A percentile compares a stretch with the other conserved stretches of the same genome.
phyloP scores from a whole-genome alignment of 2,329 filamentous ascomycete species.

The Kalmusia sp. region DNA sequence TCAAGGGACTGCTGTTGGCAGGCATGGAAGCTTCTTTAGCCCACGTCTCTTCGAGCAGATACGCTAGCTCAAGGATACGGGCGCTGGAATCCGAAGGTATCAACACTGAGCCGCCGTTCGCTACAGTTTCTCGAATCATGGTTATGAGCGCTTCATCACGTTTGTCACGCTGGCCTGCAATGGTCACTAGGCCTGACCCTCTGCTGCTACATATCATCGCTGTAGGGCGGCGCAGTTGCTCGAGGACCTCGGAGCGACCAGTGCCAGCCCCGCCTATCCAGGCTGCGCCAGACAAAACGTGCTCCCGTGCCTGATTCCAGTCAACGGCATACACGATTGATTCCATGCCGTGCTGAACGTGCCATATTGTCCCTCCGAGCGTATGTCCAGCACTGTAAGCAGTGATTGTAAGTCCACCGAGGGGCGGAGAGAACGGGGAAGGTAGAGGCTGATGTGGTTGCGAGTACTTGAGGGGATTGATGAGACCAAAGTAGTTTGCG shows the following conservation, averaged over 20 bases:
- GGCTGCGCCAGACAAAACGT: constrained; percentile 89
- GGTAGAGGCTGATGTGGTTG: constrained; percentile 91
- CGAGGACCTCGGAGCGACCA: constrained; percentile 87
- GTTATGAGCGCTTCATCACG: constrained; percentile 86
- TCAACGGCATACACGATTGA: constrained; percentile 97
- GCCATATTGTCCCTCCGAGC: constrained; percentile 97
- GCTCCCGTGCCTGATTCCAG: constrained; percentile 97
- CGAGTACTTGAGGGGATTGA: constrained; percentile 94
- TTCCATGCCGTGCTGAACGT: constrained; percentile 94
- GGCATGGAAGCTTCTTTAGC: constrained; percentile 42
- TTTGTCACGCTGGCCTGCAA: constrained; percentile 76
- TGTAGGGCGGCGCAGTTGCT: constrained; percentile 90
- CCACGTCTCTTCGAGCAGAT: constrained; percentile 93
- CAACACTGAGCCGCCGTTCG: constrained; percentile 85
- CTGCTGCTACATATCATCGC: constrained; percentile 91
- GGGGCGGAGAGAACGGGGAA: constrained; percentile 84
- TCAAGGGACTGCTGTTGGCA: constrained; percentile 54
- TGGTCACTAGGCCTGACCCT: constrained; percentile 74
- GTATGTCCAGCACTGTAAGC: constrained; percentile 97
- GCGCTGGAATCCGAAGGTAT: constrained; percentile 96
- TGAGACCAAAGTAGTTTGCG: constrained; percentile 85
- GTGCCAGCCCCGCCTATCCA: constrained; percentile 86
- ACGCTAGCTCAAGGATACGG: constrained; percentile 89
- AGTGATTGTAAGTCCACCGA: constrained; percentile 91
- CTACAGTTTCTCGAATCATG: constrained; percentile 79